phyloP scores from a whole-genome alignment of 1,284 basidiomycete species.

The Ceratobasidium sp. region DNA sequence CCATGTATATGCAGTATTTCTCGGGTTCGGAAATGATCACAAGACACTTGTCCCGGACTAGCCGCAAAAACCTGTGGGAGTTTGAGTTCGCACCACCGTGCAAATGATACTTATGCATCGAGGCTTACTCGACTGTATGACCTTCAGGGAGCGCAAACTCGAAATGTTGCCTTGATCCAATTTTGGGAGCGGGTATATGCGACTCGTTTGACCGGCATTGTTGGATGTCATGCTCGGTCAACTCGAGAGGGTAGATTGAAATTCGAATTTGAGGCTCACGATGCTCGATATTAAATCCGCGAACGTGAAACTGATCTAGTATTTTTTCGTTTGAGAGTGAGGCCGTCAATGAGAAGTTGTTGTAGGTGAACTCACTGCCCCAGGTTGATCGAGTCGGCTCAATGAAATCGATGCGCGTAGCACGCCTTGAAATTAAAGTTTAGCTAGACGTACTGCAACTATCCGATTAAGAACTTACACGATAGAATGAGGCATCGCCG shows the following conservation, averaged over 20 bases:
- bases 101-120: neutral
- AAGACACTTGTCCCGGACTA: slow-evolving; percentile 33
- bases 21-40: slow-evolving; percentile 19
- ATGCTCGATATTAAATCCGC: neutral
- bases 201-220: slow-evolving; percentile 33
- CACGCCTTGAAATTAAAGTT: no score
- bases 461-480: neutral
- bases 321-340: no score
- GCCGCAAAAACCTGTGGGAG: slow-evolving; percentile 8
- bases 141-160: slow-evolving; percentile 24
- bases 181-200: slow-evolving; percentile 19
- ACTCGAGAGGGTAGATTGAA: slow-evolving; percentile 36
- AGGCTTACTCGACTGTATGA: slow-evolving; percentile 2
- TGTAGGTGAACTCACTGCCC: no score
- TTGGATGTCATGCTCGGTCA: slow-evolving; percentile 46
- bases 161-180: slow-evolving; percentile 12
- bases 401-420: no score
- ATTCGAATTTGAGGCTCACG: slow-evolving; percentile 12
- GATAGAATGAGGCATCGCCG: neutral
- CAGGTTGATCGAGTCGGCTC: no score
- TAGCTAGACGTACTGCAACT: no score
- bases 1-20: slow-evolving; percentile 27
- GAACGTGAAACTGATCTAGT: neutral
- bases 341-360: no score
- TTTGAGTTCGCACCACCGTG: neutral